Evolutionary conservation across 2,329 filamentous ascomycete genomes (phyloP), one percentile per base, ranked within the genome.

Genomic region (Aspergillus pseudonomiae): DNA sequence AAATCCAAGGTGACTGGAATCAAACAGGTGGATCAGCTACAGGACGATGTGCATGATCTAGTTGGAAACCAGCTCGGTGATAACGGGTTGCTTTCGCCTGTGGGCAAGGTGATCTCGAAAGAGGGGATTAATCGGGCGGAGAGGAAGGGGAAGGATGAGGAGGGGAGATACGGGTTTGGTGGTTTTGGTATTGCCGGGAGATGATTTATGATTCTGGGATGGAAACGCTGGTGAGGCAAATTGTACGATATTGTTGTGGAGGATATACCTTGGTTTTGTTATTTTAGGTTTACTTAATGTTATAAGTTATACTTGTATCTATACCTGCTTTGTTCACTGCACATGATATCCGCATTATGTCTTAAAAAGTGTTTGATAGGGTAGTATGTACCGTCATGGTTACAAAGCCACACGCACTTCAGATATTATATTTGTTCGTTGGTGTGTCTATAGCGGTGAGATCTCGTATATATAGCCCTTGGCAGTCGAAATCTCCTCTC

Each of bases 121-220:
- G 83, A 86, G 64, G 84, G 83, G 11, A 76, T 86, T 63, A 85
- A 86, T 68, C 79, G 84, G 30, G 80, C 81, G 6, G 84, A 86
- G 74, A 74, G 84, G 6, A 78, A 81, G 21, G 85, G 85, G 5
- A 86, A 86, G 72, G 83, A 85, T 64, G 83, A 86, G 16, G 71
- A 79, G 39, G 85, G 85, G 32, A 72, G 70, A 58, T 77, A 83
- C 61, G 70, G 65, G 2, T 24, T 68, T 16, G 28, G 64, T 16
- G 39, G 62, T 21, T 64, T n/a, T 64, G 65, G 10, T 63, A 69
- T 53, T 62, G 59, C 10, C 32, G 52, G n/a, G 19, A 54, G 24
- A 14, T 54, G 21, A 28, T 50, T 6, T 16, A n/a, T 3, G 1
- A 9, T 2, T 28, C 0, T 1, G 4, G 14, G 24, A 50, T 67